Base-by-base conservation (phyloP, 2,329 filamentous ascomycete species). In the Pseudocercospora eumusae region DNA sequence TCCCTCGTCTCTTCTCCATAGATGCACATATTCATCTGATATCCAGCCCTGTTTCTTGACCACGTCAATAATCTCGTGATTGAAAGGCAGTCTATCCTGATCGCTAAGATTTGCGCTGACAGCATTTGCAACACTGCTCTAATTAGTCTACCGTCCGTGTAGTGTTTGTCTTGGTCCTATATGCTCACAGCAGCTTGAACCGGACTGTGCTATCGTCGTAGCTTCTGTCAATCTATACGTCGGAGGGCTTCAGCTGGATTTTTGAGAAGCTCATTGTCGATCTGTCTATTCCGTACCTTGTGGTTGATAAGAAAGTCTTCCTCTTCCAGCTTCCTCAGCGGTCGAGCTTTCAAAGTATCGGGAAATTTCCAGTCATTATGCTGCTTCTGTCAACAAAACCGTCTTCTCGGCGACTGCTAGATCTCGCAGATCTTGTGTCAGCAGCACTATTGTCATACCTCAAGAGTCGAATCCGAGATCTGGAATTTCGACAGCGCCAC, bases 121-220 rank as follows among this genome's bases (percentile, higher is more conserved):
- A 1, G 68, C 69, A 49, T 64, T 71, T 13, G 62, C 71, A 20
- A 69, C 69, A 52, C 57, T 57, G 47, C 36, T 40, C 45, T 23
- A 31, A 52, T 64, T 27, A 63, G 62, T 40, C 55, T 57, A 8
- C 3, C 44, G n/a, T 15, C 21, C 27, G 3, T 21, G 45, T n/a
- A 23, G 20, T 4, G 4, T 7, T 21, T 2, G 23, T 27, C 21
- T 9, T 45, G 8, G 21, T 52, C 31, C 50, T 20, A 49, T 31
- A 13, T 8, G 44, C 71, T 52, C 64, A 73, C 69, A 75, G 64
- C 47, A 75, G 62, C 58, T 75, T 75, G 64, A 75, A 74, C 1
- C 70, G 70, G 36, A 73, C 70, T 3, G 72, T 75, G 56, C 69
- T 71, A 60, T 73, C 71, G 62, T 75, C 73, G 58, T 75, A 75